Conservation (phyloP, 371 early-diverging fungal genomes). For the Mucor plumbeus region DNA sequence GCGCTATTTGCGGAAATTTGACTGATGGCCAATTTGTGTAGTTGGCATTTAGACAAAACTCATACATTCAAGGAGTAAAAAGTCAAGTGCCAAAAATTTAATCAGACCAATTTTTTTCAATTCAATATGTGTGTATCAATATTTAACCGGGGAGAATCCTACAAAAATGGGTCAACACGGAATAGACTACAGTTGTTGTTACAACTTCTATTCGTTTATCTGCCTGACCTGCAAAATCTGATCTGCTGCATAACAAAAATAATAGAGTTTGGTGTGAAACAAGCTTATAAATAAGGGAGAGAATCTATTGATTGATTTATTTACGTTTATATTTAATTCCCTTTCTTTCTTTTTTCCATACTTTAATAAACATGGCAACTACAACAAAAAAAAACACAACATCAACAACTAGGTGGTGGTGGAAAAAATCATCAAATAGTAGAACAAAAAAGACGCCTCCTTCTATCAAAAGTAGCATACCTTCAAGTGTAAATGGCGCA, state of each 20-base stretch:
- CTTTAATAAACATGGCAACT: neutral
- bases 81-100: neutral
- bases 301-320: neutral
- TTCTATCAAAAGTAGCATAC: neutral
- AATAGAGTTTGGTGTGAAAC: neutral
- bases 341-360: neutral
- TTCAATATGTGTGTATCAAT: neutral
- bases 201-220: neutral
- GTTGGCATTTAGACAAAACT: neutral
- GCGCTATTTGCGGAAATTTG: too few species aligned
- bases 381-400: neutral
- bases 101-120: neutral
- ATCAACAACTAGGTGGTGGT: slow-evolving; percentile 22
- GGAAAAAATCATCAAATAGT: slow-evolving; percentile 11
- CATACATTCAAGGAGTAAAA: neutral
- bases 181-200: too few species aligned
- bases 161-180: too few species aligned
- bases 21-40: neutral
- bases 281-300: neutral
- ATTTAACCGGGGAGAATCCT: neutral
- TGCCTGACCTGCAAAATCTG: neutral
- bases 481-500: slow-evolving; percentile 17
- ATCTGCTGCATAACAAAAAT: neutral
- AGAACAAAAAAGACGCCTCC: slow-evolving; percentile 5
- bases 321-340: neutral